Percentiles rank a stretch among this genome's conserved stretches.
Evolutionary conservation across 2,329 filamentous ascomycete species (phyloP).

Genomic region (Cytospora piceae): DNA sequence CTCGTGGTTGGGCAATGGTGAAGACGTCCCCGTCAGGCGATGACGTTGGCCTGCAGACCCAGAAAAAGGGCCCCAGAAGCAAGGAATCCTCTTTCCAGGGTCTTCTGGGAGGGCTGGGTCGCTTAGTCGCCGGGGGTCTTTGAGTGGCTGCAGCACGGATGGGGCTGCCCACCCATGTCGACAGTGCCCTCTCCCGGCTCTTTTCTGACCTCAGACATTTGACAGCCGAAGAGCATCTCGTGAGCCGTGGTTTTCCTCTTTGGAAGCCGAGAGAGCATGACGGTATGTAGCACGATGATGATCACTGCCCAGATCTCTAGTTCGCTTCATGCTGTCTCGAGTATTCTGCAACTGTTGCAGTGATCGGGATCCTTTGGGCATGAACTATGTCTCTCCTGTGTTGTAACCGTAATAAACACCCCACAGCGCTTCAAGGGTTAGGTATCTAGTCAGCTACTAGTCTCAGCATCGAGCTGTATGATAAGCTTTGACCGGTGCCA

Average conservation of each 20-base stretch:
- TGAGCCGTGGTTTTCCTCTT: background rate
- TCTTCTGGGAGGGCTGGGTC: conserved; percentile 1
- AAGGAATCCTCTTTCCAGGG: conserved; percentile 21
- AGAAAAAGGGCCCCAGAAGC: conserved; percentile 22
- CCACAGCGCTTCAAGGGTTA: background rate
- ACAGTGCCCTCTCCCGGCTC: conserved; percentile 6
- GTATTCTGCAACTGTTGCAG: too few relatives aligned
- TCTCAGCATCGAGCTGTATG: background rate
- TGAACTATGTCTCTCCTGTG: background rate
- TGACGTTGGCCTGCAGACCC: conserved; percentile 30
- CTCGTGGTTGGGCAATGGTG: conserved; percentile 20
- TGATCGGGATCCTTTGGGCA: background rate
- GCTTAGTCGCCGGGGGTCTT: conserved; percentile 16
- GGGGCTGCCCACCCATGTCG: conserved; percentile 11
- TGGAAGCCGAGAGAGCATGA: background rate
- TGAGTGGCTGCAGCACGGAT: conserved; percentile 19
- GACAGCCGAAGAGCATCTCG: conserved; percentile 2
- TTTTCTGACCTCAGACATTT: conserved; percentile 9
- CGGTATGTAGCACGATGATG: background rate
- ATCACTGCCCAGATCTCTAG: too few relatives aligned
- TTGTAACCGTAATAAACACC: background rate
- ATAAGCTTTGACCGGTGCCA: background rate
- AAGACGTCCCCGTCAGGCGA: conserved; percentile 21
- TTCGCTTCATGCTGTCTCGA: too few relatives aligned
- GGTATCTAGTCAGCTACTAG: background rate